These are phyloP conservation scores for Aspergillus pseudoterreus DNA, from an alignment of 2,329 filamentous ascomycete genomes.

Conservation along the genomic window DNA sequence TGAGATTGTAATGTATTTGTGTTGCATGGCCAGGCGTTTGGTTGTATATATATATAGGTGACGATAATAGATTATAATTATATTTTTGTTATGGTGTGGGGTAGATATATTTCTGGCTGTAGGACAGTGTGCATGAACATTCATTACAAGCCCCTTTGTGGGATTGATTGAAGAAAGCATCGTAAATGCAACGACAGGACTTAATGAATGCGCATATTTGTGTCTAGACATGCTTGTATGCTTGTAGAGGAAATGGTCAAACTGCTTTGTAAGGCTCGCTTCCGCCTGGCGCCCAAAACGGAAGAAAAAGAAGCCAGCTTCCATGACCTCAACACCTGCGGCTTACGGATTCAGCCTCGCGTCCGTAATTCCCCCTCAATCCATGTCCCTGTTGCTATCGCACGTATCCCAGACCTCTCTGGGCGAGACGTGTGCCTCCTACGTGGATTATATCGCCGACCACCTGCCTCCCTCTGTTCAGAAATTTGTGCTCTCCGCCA, in stretches of 20 bases:
- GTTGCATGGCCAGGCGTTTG: slow-evolving; percentile 25
- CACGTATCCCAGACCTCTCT: slow-evolving; percentile 35
- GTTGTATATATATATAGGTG: slow-evolving; percentile 6
- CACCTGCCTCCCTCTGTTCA: slow-evolving; percentile 30
- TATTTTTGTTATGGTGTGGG: not conserved
- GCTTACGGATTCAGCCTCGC: not conserved
- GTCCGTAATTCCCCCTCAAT: slow-evolving; percentile 11
- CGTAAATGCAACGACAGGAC: too few species aligned
- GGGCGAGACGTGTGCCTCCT: slow-evolving; percentile 39
- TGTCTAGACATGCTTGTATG: too few species aligned
- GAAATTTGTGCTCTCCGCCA: slow-evolving; percentile 24
- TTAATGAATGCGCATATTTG: too few species aligned
- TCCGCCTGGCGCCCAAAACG: not conserved
- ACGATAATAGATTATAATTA: slow-evolving; percentile 8
- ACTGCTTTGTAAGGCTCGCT: too few species aligned
- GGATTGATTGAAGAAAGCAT: too few species aligned
- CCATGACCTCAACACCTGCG: not conserved
- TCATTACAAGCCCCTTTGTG: not conserved
- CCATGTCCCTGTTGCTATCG: slow-evolving; percentile 39
- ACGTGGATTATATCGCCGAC: slow-evolving; percentile 33
- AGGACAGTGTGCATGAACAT: not conserved
- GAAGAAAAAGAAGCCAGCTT: slow-evolving; percentile 7
- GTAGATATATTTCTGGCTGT: too few species aligned
- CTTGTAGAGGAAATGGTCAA: too few species aligned
- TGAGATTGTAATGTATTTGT: slow-evolving; percentile 32